Conservation (phyloP, 306 rosid species). For the Sechiopsis laciniata region DNA sequence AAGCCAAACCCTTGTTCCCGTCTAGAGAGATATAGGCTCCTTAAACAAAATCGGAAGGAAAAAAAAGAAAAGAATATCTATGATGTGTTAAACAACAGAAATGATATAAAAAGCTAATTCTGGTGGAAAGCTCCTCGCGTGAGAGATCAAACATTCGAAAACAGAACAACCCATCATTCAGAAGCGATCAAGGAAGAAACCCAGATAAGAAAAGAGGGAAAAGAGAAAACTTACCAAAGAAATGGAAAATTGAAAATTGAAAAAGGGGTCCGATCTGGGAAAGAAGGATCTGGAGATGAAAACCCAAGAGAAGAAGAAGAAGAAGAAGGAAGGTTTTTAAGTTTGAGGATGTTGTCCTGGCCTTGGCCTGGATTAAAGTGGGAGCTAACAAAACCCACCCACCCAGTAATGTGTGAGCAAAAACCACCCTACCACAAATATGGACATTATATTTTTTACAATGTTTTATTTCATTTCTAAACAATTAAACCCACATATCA, state of each 20-base stretch:
- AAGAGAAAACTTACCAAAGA: slow-evolving; percentile 15
- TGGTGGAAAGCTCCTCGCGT: neutral
- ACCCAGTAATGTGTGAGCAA: slow-evolving; percentile 30
- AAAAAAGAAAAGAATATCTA: neutral
- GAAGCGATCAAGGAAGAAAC: slow-evolving; percentile 6
- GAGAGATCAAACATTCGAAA: neutral
- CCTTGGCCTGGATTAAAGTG: slow-evolving; percentile 23
- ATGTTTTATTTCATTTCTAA: neutral
- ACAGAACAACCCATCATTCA: neutral
- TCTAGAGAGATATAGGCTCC: neutral
- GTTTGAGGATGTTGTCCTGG: neutral
- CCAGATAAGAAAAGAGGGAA: neutral
- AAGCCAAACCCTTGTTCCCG: slow-evolving; percentile 9
- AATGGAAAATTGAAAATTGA: neutral
- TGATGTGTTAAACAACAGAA: neutral
- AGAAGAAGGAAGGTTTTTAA: neutral
- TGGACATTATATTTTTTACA: no score
- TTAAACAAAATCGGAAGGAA: slow-evolving; percentile 5
- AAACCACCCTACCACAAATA: no score
- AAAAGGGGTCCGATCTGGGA: slow-evolving; percentile 2
- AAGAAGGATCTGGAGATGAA: slow-evolving; percentile 7
- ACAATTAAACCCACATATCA: no score
- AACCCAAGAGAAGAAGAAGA: neutral
- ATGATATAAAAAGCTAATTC: neutral
- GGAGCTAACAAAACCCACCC: no score